These are phyloP conservation scores for Grosmannia serpens DNA, from an alignment of 2,329 filamentous ascomycete species.

Conservation along the genomic window DNA sequence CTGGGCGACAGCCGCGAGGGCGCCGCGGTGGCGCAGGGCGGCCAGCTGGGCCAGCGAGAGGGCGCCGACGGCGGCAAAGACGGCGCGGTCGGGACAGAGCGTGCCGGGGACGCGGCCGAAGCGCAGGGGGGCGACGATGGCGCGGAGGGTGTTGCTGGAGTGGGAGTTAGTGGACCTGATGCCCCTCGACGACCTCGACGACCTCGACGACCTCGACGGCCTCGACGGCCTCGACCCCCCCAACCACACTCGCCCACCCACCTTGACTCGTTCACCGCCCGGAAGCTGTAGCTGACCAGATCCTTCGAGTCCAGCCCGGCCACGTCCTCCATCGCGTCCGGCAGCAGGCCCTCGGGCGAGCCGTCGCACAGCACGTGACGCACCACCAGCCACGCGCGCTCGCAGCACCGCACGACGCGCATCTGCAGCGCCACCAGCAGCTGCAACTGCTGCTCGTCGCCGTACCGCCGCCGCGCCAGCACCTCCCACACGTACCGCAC, in stretches of 20 bases:
- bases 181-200: too few relatives aligned
- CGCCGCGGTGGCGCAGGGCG: slow-evolving; percentile 76
- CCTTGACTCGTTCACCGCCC: slow-evolving; percentile 91
- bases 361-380: slow-evolving; percentile 77
- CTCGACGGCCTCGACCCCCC: too few relatives aligned
- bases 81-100: slow-evolving; percentile 35
- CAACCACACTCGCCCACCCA: slow-evolving; percentile 22
- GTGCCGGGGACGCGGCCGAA: slow-evolving; percentile 30
- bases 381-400: slow-evolving; percentile 66
- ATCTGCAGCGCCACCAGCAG: slow-evolving; percentile 32
- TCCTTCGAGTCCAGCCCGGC: slow-evolving; percentile 74
- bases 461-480: slow-evolving; percentile 25
- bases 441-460: slow-evolving; percentile 25
- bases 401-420: slow-evolving; percentile 48
- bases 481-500: slow-evolving; percentile 48
- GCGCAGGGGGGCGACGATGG: slow-evolving; percentile 43
- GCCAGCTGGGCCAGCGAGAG: slow-evolving; percentile 75
- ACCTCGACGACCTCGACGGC: too few relatives aligned
- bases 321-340: slow-evolving; percentile 61
- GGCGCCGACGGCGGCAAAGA: slow-evolving; percentile 57
- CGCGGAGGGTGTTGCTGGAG: slow-evolving; percentile 57
- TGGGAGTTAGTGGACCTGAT: background rate
- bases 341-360: slow-evolving; percentile 81
- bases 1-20: slow-evolving; percentile 83
- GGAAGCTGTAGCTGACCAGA: slow-evolving; percentile 86